Evolutionary conservation across 768 basidiomycete genomes (phyloP).

Genomic region (Infundibulicybe gibba): DNA sequence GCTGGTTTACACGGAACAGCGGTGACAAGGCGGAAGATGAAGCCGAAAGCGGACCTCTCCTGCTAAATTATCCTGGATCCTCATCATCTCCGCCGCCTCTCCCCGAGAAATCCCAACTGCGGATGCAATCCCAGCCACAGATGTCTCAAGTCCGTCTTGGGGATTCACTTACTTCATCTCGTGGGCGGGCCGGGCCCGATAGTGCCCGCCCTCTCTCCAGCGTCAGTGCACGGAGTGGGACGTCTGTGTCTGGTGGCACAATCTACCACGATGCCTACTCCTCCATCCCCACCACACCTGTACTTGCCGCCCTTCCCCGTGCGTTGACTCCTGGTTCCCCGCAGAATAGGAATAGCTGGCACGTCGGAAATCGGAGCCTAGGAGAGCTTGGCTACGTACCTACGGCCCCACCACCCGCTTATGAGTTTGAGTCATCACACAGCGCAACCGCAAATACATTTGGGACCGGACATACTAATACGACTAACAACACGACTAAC

Average conservation of each 20-base stretch:
- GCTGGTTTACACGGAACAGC: conserved; percentile 46
- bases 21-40: conserved; percentile 8
- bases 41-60: too few species aligned
- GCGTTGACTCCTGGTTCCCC: conserved; percentile 36
- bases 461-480: too few species aligned
- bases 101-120: conserved; percentile 5
- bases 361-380: conserved; percentile 10
- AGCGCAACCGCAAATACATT: too few species aligned
- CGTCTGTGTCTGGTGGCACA: conserved; percentile 27
- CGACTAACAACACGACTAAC: too few species aligned
- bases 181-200: conserved; percentile 22
- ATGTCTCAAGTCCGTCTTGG: conserved; percentile 13
- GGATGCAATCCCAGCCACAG: conserved; percentile 7
- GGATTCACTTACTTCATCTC: conserved; percentile 10
- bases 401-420: background rate
- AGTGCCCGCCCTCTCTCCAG: conserved; percentile 54
- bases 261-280: conserved; percentile 63
- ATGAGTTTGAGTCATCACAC: too few species aligned
- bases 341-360: too few species aligned
- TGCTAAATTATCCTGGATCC: too few species aligned
- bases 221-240: conserved; percentile 49
- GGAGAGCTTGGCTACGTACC: conserved; percentile 1
- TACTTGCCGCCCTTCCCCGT: conserved; percentile 37
- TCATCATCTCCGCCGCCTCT: conserved; percentile 1
- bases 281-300: conserved; percentile 39